Evolutionary conservation across 78 protist genomes (phyloP).

Genomic region (Planoprotostelium fungivorum): DNA sequence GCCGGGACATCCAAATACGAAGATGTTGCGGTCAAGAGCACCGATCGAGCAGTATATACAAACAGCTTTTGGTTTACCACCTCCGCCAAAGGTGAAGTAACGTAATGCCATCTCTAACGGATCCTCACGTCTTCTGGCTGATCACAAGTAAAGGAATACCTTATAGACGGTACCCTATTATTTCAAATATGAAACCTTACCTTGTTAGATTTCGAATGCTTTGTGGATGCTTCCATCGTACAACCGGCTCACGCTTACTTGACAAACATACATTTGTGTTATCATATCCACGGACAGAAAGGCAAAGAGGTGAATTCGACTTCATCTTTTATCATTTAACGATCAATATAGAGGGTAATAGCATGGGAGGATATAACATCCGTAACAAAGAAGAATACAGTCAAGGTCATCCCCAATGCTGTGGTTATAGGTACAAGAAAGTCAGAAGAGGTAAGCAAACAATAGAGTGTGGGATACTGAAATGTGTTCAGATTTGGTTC

Average conservation of each 20-base stretch:
- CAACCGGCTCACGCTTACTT: background rate
- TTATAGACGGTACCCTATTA: no score
- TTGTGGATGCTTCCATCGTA: background rate
- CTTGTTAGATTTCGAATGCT: background rate
- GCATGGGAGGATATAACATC: background rate
- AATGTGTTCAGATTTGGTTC: background rate
- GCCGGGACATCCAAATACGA: no score
- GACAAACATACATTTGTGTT: background rate
- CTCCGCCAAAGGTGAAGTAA: no score
- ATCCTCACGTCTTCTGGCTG: no score
- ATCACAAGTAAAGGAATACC: no score
- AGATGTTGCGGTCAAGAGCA: no score
- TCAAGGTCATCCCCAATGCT: background rate
- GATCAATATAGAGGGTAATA: background rate
- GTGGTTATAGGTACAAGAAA: background rate
- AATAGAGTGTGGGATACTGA: background rate
- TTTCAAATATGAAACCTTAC: no score
- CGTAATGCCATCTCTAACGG: no score
- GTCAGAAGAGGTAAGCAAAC: background rate
- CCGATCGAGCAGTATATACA: no score
- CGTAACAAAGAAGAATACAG: background rate
- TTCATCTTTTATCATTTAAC: background rate
- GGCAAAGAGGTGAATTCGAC: background rate
- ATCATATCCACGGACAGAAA: background rate
- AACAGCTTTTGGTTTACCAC: no score